Evolutionary conservation across 352 stramenopile genomes (phyloP), one percentile per base, ranked within the genome.

Genomic region (Phytophthora ramorum): DNA sequence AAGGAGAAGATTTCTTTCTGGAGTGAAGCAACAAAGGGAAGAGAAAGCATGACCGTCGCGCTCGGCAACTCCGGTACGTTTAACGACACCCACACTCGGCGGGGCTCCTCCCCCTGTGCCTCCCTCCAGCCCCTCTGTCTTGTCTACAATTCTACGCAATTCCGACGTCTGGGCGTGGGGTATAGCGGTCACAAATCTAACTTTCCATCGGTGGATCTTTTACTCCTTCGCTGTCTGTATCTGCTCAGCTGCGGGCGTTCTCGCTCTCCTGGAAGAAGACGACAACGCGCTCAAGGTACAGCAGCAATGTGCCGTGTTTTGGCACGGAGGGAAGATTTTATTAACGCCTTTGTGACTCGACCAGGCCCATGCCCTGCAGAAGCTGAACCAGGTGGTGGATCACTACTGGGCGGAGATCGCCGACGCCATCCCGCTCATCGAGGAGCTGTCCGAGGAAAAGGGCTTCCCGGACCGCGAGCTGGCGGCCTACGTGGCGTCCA

Each of bases 331-430:
- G 41, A 22, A n/a, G 1, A 12, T 19, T 16, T 7, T 51, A 58
- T 66, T 64, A 26, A 66, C 41, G 50, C n/a, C 32, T 12, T 51
- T 41, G 58, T 66, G 32, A 19, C 56, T 37, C 9, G 22, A 24
- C 22, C 63, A 96, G 81, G 81, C 85, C 38, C 90, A 98, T 75
- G 94, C 94, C 43, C 79, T 98, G 44, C 81, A 98, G 61, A 95
- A 97, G 75, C 77, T 98, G 58, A 88, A 96, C 70, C 78, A 87
- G 45, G 87, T 98, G 26, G 93, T 98, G 44, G 96, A 99, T 74
- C 75, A 92, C 53, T 96, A 97, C 75, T 99, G 96, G 96, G 87
- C 94, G 7, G 95, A 99, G 73, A 97, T 98, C 53, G 86, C 92
- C 20, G 89, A 98, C 47, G 89, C 89, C 45, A 89, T 98, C 30